These are phyloP conservation scores for Russula emetica DNA, from an alignment of 768 basidiomycete genomes.

Conservation along the genomic window DNA sequence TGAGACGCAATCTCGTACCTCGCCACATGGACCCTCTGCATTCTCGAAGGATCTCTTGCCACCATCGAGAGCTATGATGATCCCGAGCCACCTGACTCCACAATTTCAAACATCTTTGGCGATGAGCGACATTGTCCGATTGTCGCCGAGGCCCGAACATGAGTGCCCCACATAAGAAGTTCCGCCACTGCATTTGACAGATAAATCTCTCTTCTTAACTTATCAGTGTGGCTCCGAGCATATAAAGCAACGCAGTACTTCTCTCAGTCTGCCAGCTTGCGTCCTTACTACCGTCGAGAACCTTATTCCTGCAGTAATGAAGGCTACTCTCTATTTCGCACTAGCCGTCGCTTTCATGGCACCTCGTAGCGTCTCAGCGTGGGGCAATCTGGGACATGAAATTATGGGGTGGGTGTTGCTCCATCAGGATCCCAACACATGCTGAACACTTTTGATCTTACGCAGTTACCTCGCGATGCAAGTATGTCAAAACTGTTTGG, in stretches of 20 bases:
- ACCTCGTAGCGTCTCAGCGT: slow-evolving; percentile 23
- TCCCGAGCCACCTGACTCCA: no score
- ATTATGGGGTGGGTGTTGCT: slow-evolving; percentile 30
- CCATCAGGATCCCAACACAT: background rate
- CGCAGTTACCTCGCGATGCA: slow-evolving; percentile 23
- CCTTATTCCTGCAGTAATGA: slow-evolving; percentile 1
- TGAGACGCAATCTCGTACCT: no score
- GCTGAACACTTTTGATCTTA: background rate
- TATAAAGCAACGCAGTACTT: no score
- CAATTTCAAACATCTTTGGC: background rate
- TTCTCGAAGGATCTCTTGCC: no score
- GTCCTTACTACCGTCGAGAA: background rate
- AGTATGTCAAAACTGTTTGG: background rate
- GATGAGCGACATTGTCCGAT: no score
- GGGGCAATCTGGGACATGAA: slow-evolving; percentile 32
- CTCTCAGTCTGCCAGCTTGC: background rate
- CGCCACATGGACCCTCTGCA: no score
- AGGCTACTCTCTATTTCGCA: slow-evolving; percentile 4
- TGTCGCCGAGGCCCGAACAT: no score
- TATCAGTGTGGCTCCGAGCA: background rate
- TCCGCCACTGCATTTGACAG: no score
- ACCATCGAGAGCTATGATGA: no score
- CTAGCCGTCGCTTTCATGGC: slow-evolving; percentile 6
- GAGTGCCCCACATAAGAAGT: no score
- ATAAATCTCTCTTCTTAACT: no score